Evolutionary conservation across 345 rosid genomes (phyloP).

Genomic region (Anastatica hierochuntica): DNA sequence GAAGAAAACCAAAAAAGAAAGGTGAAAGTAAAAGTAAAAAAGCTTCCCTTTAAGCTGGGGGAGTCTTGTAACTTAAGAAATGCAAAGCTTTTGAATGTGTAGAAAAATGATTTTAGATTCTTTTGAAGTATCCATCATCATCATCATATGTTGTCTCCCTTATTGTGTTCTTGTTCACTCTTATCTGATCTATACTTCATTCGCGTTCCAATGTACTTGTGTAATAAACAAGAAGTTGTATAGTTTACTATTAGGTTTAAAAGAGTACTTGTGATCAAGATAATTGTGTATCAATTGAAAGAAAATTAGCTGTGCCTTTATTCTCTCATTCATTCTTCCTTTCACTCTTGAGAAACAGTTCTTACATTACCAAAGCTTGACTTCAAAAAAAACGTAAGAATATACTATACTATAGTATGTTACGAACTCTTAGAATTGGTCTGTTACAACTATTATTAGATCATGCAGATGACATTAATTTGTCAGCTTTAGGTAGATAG

Average conservation of each 20-base stretch:
- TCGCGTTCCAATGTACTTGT: background rate
- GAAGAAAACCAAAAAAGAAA: slow-evolving; percentile 18
- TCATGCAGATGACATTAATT: too few species aligned
- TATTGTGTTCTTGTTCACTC: slow-evolving; percentile 6
- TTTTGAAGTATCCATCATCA: slow-evolving; percentile 1
- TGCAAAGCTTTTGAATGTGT: slow-evolving; percentile 16
- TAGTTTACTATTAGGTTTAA: slow-evolving; percentile 4
- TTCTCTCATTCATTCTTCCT: background rate
- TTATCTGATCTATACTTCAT: background rate
- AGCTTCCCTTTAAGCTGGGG: slow-evolving; percentile 20
- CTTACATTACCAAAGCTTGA: too few species aligned
- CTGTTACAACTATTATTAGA: too few species aligned
- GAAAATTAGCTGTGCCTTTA: background rate
- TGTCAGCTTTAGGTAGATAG: too few species aligned
- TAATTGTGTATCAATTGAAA: background rate
- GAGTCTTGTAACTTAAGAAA: slow-evolving; percentile 11
- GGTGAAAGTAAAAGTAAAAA: slow-evolving; percentile 2
- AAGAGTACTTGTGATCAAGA: slow-evolving; percentile 13
- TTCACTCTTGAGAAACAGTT: too few species aligned
- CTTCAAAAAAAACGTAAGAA: too few species aligned
- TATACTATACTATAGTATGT: too few species aligned
- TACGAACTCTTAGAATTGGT: too few species aligned
- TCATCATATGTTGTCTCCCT: slow-evolving; percentile 10
- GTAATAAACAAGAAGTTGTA: slow-evolving; percentile 17
- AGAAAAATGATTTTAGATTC: slow-evolving; percentile 16